phyloP scores from a whole-genome alignment of 2,329 filamentous ascomycete species.

The Ustilaginoidea virens region DNA sequence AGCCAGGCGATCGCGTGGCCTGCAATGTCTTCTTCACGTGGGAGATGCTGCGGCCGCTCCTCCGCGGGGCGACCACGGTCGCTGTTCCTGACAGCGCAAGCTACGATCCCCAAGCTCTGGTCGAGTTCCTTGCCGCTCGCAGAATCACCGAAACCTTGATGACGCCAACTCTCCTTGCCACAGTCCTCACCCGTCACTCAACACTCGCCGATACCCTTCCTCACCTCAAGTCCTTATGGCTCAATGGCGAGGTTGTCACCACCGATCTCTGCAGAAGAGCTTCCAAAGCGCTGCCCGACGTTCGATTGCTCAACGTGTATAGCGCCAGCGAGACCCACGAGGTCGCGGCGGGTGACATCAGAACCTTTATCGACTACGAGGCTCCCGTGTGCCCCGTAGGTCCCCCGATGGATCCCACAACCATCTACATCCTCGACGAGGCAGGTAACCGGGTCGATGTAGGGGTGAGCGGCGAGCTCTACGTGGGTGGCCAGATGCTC shows the following conservation, averaged over 20 bases:
- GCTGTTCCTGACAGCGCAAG: constrained; percentile 61
- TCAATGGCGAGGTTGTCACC: constrained; percentile 73
- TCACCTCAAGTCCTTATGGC: constrained; percentile 55
- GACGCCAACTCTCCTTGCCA: constrained; percentile 65
- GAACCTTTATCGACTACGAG: constrained; percentile 47
- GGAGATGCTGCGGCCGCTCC: constrained; percentile 64
- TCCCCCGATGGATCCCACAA: constrained; percentile 48
- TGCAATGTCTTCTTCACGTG: constrained; percentile 82
- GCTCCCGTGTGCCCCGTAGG: constrained; percentile 60
- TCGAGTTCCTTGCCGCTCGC: constrained; percentile 51
- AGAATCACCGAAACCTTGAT: constrained; percentile 67
- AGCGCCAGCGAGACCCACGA: constrained; percentile 74
- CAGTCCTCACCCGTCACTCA: constrained; percentile 54
- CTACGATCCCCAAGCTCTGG: constrained; percentile 61
- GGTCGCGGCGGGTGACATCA: constrained; percentile 62
- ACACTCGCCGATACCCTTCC: constrained; percentile 48
- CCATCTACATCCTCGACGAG: constrained; percentile 60
- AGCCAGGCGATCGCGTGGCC: constrained; percentile 62
- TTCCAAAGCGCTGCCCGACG: constrained; percentile 50
- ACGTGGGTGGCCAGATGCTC: constrained; percentile 56
- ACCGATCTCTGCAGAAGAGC: constrained; percentile 59
- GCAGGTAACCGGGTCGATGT: constrained; percentile 45
- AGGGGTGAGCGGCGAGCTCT: constrained; percentile 57
- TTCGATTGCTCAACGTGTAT: constrained; percentile 63
- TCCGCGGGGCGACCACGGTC: constrained; percentile 63